Evolutionary conservation across 306 rosid genomes (phyloP), one percentile per base, ranked within the genome.

Genomic region (Sphenostylis stenocarpa): DNA sequence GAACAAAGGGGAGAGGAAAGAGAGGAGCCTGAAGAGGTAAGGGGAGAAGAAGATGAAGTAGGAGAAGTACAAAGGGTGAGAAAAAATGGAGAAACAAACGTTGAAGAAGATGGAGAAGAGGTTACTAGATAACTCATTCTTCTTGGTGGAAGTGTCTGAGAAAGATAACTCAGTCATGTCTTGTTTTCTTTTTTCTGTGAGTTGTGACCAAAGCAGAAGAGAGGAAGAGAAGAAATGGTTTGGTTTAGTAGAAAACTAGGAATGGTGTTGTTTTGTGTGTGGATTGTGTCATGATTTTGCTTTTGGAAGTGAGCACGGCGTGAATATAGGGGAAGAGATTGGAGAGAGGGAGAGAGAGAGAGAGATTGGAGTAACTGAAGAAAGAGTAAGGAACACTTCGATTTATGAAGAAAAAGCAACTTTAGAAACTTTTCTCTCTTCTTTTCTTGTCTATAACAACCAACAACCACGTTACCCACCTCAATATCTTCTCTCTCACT

Each of bases 41-140:
- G 97, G 97, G 34, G 90, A 90, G 82, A 95, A 95, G 85, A 95
- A 92, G 67, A 95, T 64, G 80, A 95, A 84, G 87, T 95, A 95
- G 15, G 86, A 95, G 33, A 90, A 85, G 89, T 95, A 95, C 3
- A 95, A 83, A 74, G 98, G 98, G 85, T 95, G 96, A 15, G 97
- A 95, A 49, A 87, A 53, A 38, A 87, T 62, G 85, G 85, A 87
- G 90, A 83, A 90, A 47, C 87, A 90, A 0, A 83, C 49, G 38
- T 79, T 65, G 84, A 72, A 72, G 20, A 90, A 49, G 57, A 83
- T 61, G 26, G 86, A 80, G 48, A 90, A 78, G 34, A 84, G 77
- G 69, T 85, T 70, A 61, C 64, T 17, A 61, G 89, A 79, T 47
- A 83, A 77, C n/a, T 83, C 85, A 29, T 73, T 70, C 49, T 84